Evolutionary conservation across 2,329 filamentous ascomycete genomes (phyloP), one percentile per base, ranked within the genome.

Genomic region (Stemphylium vesicarium): DNA sequence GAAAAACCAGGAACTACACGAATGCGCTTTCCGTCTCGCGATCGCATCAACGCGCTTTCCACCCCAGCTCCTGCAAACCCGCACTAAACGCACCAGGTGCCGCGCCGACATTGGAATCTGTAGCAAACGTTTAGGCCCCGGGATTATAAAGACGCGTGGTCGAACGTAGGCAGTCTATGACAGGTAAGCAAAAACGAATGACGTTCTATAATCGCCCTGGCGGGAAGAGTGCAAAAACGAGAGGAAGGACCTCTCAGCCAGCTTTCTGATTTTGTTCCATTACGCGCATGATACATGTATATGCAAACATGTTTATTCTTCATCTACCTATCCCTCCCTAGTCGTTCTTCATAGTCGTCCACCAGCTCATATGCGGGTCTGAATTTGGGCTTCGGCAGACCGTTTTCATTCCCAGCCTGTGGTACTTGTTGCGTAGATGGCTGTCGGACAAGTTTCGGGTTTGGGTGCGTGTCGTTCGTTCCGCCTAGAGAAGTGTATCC

Each of bases 401-500:
- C 58, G 36, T 65, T 65, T 13, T 57, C 22, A n/a, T 56, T 47
- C 26, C 36, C 52, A 13, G 49, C 22, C 39, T 65, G 60, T 11
- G 62, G 40, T 22, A 59, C 50, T 47, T 65, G 57, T 32, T 50
- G 62, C 8, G 64, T 51, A 9, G 65, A 65, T 22, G 64, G 59
- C 36, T 68, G 60, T 38, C 68, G 64, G 16, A 71, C 70, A 15
- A 78, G 72, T 16, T 84, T 85, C 9, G 95, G 95, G 71, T 99
- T 99, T 0, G 92, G 93, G 61, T 90, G 85, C 2, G 95, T 99
- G 77, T 99, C 92, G 51, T 86, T 88, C 20, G 87, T 92, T 3
- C 95, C 94, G 16, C 95, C 95, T n/a, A 99, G 81, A 60, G 90
- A 94, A 2, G 95, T 96, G 76, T 95, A 97, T 9, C 94, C 94